Evolutionary conservation across 2,329 filamentous ascomycete genomes (phyloP), one percentile per base, ranked within the genome.

Genomic region (Sporothrix globosa): DNA sequence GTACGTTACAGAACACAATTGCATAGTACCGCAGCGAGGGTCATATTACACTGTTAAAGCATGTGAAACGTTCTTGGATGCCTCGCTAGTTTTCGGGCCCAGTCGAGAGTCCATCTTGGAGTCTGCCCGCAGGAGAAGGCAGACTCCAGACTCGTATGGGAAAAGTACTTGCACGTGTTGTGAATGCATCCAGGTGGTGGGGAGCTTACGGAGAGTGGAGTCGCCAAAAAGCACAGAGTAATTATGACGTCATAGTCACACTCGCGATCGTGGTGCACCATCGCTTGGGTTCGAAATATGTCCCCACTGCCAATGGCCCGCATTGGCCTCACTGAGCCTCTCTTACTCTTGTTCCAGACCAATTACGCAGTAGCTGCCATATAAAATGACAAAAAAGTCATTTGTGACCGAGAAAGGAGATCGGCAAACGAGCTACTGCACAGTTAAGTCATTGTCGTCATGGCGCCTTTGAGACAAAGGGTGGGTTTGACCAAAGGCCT

Each of bases 371-470:
- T 17, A 34, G 10, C 17, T 19, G 2, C 19, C 24, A 24, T n/a
- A n/a, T n/a, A n/a, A 34, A 34, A 34, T 34, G 5, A 34, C 5
- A 4, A 30, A 44, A 65, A 34, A 13, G 14, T 3, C 60, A 19
- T 21, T 41, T 27, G 21, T 27, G 34, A 11, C 17, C 14, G 9
- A 58, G n/a, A 60, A 9, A 44, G 19, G 34, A 14, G 21, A 34
- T 4, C 4, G 34, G 34, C 5, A 34, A 34, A 34, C 34, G 34
- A 34, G 34, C 34, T 34, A 21, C 41, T 65, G 4, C 17, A 34
- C 21, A 34, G 44, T 30, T 48, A 34, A 66, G n/a, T 52, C 63
- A 19, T 66, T 66, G 63, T 66, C 63, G 63, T 66, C 63, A 66
- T 34, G 17, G 17, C 63, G 27, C 19, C 11, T 2, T 41, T 21